Base-by-base conservation (phyloP, 1,284 basidiomycete genomes). In the Irpex sp. region DNA sequence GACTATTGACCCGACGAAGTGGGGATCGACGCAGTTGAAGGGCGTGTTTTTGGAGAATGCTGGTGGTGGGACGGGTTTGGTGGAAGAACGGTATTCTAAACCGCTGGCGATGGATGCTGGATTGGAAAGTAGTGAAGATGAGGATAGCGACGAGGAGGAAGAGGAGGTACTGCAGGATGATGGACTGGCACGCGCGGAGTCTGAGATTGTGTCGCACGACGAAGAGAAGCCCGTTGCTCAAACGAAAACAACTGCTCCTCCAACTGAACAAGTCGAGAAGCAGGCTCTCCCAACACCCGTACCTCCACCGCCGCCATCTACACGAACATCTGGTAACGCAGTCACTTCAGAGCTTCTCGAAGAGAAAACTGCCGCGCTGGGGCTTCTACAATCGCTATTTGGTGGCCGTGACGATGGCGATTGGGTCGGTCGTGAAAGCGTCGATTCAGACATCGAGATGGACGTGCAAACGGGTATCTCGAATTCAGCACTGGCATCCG, bases 1-100 rank as follows among this genome's bases (percentile, higher is more conserved):
- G 62, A 82, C 78, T 59, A 90, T 91, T 65, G 87, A 91, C 68
- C 84, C 88, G 63, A 81, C 81, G 19, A 79, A 79, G 57, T 91
- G 83, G 79, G 87, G 83, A 42, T 87, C 86, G 36, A 76, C 77
- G 19, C 83, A 88, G 68, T 67, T 90, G 66, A 87, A 82, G 61
- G 90, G 88, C 2, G 73, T 81, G 33, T 87, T 88, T 71, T 67
- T 91, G 67, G 85, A 87, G 57, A 69, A 67, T 9, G 68, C 60
- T 8, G 66, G 42, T n/a, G n/a, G n/a, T 48, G 28, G 12, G 28
- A 23, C 7, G 3, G 12, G 14, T 4, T 16, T 28, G 16, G 54
- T 16, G 14, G 51, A 42, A 47, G 48, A 23, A 51, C 47, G 4
- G 39, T 58, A 12, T 37, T 54, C 12, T 54, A n/a, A 18, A 53